Conservation (phyloP, 2,329 filamentous ascomycete species). For the Colletotrichum salicis region DNA sequence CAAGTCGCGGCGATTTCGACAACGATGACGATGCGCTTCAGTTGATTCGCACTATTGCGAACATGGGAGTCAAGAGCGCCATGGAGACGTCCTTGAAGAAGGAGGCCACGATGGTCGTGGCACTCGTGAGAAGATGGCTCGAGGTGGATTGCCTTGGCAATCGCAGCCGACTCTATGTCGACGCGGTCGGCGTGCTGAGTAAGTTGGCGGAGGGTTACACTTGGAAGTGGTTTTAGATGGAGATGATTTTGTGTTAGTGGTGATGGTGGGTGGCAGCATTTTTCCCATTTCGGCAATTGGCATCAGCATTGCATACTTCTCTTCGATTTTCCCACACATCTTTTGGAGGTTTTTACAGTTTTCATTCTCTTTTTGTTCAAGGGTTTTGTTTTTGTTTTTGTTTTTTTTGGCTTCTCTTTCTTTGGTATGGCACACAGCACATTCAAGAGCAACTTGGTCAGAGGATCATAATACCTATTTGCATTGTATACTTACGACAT, state of each 20-base stretch:
- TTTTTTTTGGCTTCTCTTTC: neutral
- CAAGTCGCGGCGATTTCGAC: conserved; percentile 36
- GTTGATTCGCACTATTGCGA: conserved; percentile 55
- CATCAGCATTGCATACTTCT: neutral
- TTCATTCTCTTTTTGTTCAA: neutral
- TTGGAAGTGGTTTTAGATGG: conserved; percentile 34
- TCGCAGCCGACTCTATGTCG: conserved; percentile 61
- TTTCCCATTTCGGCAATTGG: neutral
- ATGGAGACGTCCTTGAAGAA: conserved; percentile 50
- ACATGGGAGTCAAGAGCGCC: conserved; percentile 52
- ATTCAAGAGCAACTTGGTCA: neutral
- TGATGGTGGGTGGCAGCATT: neutral
- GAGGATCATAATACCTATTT: conserved; percentile 12
- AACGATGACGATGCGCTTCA: conserved; percentile 42
- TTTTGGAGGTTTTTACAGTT: neutral
- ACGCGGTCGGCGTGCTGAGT: conserved; percentile 63
- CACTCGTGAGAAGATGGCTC: conserved; percentile 58
- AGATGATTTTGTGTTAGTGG: neutral
- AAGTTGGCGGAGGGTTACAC: conserved; percentile 57
- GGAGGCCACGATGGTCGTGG: conserved; percentile 59
- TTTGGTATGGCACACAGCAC: conserved; percentile 1
- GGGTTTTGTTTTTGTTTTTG: neutral
- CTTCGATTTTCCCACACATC: neutral
- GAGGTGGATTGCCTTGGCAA: conserved; percentile 61
- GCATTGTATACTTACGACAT: neutral